phyloP scores from a whole-genome alignment of 1,139 yeast species.

The Spathaspora sp. region DNA sequence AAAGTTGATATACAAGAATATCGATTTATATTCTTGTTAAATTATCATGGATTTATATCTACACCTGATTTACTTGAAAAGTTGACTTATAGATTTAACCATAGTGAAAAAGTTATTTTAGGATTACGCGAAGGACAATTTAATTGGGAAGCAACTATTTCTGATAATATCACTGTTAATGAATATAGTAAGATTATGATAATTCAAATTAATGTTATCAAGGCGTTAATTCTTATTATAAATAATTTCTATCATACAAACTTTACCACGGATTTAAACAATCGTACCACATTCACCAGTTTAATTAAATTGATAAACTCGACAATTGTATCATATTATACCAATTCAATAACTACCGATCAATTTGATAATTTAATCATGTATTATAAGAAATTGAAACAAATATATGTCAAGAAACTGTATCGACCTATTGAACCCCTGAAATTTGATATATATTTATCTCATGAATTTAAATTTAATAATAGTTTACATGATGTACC shows the following conservation, averaged over 20 bases:
- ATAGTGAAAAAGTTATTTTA: conserved; percentile 46
- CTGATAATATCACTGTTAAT: conserved; percentile 60
- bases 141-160: conserved; percentile 30
- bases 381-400: conserved; percentile 68
- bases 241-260: conserved; percentile 67
- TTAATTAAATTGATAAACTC: conserved; percentile 68
- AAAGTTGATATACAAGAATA: conserved; percentile 45
- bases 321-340: conserved; percentile 72
- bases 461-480: conserved; percentile 40
- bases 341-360: conserved; percentile 29
- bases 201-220: conserved; percentile 81
- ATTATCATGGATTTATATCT: conserved; percentile 42
- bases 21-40: conserved; percentile 44
- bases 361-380: conserved; percentile 52
- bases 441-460: conserved; percentile 40
- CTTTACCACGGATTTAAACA: conserved; percentile 66
- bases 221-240: conserved; percentile 70
- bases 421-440: conserved; percentile 62
- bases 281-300: conserved; percentile 63
- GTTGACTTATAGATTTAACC: conserved; percentile 43
- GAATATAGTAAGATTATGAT: conserved; percentile 44
- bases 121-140: not conserved
- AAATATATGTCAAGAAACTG: conserved; percentile 71
- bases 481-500: conserved; percentile 48
- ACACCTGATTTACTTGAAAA: conserved; percentile 44